Conservation (phyloP, 176 grass and related monocot genomes). For the Zizania latifolia region DNA sequence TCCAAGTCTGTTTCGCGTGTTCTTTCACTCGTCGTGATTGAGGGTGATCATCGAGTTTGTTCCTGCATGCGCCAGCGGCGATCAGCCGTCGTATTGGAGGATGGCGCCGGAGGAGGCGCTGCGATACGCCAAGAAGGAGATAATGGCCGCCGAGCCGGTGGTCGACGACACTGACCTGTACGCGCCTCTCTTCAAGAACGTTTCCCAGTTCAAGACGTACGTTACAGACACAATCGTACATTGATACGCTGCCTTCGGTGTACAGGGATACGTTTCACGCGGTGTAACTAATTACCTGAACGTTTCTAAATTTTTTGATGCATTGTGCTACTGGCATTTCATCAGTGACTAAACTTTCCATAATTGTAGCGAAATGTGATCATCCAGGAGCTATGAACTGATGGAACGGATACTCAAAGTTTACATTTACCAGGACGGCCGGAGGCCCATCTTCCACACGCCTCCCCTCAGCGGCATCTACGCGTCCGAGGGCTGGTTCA, state of each 20-base stretch:
- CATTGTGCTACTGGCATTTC: not conserved
- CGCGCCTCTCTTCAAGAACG: constrained; percentile 72
- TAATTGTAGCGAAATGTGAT: constrained; percentile 48
- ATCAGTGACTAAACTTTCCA: not conserved
- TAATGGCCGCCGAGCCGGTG: constrained; percentile 36
- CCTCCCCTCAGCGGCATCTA: constrained; percentile 66
- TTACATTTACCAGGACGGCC: constrained; percentile 62
- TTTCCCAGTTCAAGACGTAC: constrained; percentile 72
- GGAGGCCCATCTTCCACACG: constrained; percentile 77
- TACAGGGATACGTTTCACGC: no score
- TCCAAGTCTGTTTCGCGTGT: not conserved
- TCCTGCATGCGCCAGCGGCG: no score
- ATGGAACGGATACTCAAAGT: constrained; percentile 89
- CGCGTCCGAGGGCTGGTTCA: constrained; percentile 81
- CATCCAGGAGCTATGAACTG: constrained; percentile 77
- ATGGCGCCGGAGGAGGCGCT: constrained; percentile 69
- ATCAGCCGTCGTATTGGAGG: constrained; percentile 69
- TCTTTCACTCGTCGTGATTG: no score
- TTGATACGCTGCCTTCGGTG: no score
- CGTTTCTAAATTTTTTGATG: not conserved
- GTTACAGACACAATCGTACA: no score
- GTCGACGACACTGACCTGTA: constrained; percentile 58
- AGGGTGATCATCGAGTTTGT: no score
- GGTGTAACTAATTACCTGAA: no score
- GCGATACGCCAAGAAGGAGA: constrained; percentile 63